Evolutionary conservation across 257 asterid species (phyloP).

Genomic region (Oldenlandia corymbosa): DNA sequence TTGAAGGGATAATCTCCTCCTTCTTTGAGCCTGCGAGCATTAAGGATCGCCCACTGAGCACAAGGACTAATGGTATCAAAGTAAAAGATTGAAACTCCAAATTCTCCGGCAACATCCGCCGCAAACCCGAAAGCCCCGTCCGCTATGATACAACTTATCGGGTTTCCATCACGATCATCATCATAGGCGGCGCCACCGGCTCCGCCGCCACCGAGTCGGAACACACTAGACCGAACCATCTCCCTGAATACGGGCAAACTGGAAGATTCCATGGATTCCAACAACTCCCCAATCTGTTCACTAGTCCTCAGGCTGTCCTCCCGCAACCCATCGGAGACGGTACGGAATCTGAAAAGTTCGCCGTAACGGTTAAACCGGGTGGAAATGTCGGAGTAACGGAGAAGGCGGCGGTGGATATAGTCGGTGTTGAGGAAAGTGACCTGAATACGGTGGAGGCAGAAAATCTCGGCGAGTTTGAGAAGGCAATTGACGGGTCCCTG

Average conservation of each 20-base stretch:
- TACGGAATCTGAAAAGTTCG: slow-evolving; percentile 29
- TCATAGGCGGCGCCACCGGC: neutral
- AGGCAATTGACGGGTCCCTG: slow-evolving; percentile 67
- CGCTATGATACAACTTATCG: slow-evolving; percentile 38
- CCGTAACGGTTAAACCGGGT: slow-evolving; percentile 39
- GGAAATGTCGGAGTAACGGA: slow-evolving; percentile 29
- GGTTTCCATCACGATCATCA: neutral
- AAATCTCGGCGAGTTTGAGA: slow-evolving; percentile 63
- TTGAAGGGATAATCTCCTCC: slow-evolving; percentile 51
- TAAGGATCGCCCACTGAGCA: slow-evolving; percentile 45
- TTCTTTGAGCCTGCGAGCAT: slow-evolving; percentile 48
- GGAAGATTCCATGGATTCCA: slow-evolving; percentile 35
- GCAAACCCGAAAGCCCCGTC: slow-evolving; percentile 54
- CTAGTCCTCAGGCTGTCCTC: slow-evolving; percentile 41
- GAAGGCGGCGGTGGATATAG: slow-evolving; percentile 41
- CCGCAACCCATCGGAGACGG: slow-evolving; percentile 55
- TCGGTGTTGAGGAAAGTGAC: slow-evolving; percentile 52
- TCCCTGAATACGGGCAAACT: slow-evolving; percentile 42
- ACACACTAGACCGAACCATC: slow-evolving; percentile 19
- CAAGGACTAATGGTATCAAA: slow-evolving; percentile 58
- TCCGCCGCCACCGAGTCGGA: neutral
- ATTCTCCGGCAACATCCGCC: slow-evolving; percentile 31
- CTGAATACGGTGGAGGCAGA: slow-evolving; percentile 35
- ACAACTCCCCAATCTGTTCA: slow-evolving; percentile 34
- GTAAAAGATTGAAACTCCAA: slow-evolving; percentile 34